Base-by-base conservation (phyloP, 2,329 filamentous ascomycete species). In the Phialocephala subalpina region DNA sequence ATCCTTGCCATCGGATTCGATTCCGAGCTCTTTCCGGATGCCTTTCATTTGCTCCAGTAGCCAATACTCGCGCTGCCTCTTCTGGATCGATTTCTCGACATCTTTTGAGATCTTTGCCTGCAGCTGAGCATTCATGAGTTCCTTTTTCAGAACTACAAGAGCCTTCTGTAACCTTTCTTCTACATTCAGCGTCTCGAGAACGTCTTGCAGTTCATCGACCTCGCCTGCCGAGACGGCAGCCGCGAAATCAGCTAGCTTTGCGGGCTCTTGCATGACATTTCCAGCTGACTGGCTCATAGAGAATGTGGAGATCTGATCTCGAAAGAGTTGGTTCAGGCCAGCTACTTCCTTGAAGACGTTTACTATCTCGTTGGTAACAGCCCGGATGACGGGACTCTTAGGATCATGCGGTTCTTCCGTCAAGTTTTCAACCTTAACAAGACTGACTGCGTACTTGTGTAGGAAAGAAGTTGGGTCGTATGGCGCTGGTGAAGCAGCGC, bases 41-140 rank as follows among this genome's bases (percentile, higher is more conserved):
- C 94, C 96, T 83, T 98, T 98, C 94, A 99, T 97, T 79, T 99
- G 97, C 80, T 99, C 96, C 93, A 97, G 97, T 56, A 99, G 83
- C 92, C 94, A 98, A 81, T 98, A 99, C 77, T 99, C 96, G 60
- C 96, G 90, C 78, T 99, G 96, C 35, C 95, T 90, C 81, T 99
- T 98, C 74, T 94, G 94, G 62, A 99, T 98, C 81, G 97, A 97
- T 76, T 88, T 93, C 78, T 98, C 96, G 20, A 99, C 97, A 76
- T 99, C 96, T 81, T 97, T 97, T 65, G 92, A 93, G 65, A 99
- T 98, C 83, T 98, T 99, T 64, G 92, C 95, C 78, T 97, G 95
- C 35, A 99, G 83, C 77, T 98, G 93, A 0, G 96, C 96, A 73
- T 98, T 99, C 92, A 98, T 97, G 62, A 97, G 87, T 81, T 99